phyloP scores from a whole-genome alignment of 768 basidiomycete species.

The Plicaturopsis crispa region DNA sequence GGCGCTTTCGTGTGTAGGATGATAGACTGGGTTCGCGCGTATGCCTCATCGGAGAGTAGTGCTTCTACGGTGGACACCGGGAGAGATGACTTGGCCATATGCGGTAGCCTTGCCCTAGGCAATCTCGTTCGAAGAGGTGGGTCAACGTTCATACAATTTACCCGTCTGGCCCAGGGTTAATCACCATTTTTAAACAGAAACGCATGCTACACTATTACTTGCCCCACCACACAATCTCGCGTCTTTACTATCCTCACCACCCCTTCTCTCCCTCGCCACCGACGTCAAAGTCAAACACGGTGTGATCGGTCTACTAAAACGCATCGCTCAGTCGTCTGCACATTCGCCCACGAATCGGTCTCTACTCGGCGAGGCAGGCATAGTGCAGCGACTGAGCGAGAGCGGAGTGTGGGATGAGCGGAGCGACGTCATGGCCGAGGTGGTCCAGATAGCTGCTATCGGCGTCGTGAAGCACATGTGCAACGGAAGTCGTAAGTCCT shows the following conservation, averaged over 20 bases:
- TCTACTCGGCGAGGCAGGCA: slow-evolving; percentile 49
- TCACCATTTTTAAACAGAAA: slow-evolving; percentile 31
- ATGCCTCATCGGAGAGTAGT: slow-evolving; percentile 35
- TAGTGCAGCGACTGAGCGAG: slow-evolving; percentile 52
- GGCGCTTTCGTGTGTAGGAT: slow-evolving; percentile 67
- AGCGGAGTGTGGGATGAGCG: slow-evolving; percentile 67
- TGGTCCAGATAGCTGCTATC: slow-evolving; percentile 83
- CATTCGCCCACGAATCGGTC: slow-evolving; percentile 51
- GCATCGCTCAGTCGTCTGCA: slow-evolving; percentile 67
- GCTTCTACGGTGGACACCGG: slow-evolving; percentile 21
- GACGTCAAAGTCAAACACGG: slow-evolving; percentile 89
- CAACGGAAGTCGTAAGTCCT: slow-evolving; percentile 54
- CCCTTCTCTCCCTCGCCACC: slow-evolving; percentile 43
- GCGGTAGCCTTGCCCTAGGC: slow-evolving; percentile 75
- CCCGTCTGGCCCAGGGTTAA: not conserved
- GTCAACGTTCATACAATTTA: slow-evolving; percentile 9
- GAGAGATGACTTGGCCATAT: slow-evolving; percentile 76
- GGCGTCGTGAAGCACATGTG: slow-evolving; percentile 88
- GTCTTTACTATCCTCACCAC: slow-evolving; percentile 46
- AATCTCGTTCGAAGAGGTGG: slow-evolving; percentile 75
- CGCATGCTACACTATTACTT: slow-evolving; percentile 52
- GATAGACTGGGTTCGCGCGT: slow-evolving; percentile 66
- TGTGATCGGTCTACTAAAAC: slow-evolving; percentile 78
- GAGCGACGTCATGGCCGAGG: slow-evolving; percentile 73
- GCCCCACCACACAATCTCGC: slow-evolving; percentile 62